Percentiles rank a stretch among this genome's conserved stretches.
Evolutionary conservation across 2,329 filamentous ascomycete genomes (phyloP).

Genomic region (Curvularia hawaiiensis): DNA sequence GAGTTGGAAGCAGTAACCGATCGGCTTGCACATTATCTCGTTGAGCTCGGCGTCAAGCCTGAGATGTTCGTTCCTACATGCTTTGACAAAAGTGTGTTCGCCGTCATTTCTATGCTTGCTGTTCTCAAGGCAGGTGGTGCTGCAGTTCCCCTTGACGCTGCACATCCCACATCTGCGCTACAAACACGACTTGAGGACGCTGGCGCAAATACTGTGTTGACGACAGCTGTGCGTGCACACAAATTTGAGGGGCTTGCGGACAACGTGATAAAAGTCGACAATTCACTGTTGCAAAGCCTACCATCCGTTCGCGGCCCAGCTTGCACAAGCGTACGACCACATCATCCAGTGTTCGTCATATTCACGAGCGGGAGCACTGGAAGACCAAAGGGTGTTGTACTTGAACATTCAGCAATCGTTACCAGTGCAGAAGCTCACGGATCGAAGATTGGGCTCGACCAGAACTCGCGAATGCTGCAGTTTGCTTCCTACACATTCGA

Average conservation of each 20-base stretch:
- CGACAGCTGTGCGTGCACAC: constrained; percentile 44
- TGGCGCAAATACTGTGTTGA: constrained; percentile 48
- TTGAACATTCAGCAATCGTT: constrained; percentile 41
- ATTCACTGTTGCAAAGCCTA: constrained; percentile 44
- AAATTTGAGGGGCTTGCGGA: constrained; percentile 51
- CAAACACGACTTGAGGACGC: constrained; percentile 49
- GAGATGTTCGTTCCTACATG: constrained; percentile 45
- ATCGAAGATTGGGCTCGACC: constrained; percentile 31
- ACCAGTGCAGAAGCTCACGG: constrained; percentile 42
- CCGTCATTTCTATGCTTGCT: constrained; percentile 45
- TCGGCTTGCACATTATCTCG: constrained; percentile 37
- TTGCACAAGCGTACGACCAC: constrained; percentile 27
- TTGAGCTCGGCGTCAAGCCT: constrained; percentile 37
- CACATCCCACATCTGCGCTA: constrained; percentile 42
- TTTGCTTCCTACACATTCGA: constrained; percentile 60
- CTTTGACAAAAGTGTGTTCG: constrained; percentile 48
- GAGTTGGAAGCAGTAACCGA: constrained; percentile 35
- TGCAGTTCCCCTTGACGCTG: constrained; percentile 45
- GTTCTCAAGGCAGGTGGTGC: constrained; percentile 48
- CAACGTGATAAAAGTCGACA: constrained; percentile 44
- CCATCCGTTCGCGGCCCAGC: constrained; percentile 18
- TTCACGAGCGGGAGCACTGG: constrained; percentile 44
- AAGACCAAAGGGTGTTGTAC: constrained; percentile 41
- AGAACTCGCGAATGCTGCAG: constrained; percentile 42
- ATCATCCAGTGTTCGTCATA: constrained; percentile 41